Evolutionary conservation across 2,329 filamentous ascomycete species (phyloP).

Genomic region (Diaporthe sp.): DNA sequence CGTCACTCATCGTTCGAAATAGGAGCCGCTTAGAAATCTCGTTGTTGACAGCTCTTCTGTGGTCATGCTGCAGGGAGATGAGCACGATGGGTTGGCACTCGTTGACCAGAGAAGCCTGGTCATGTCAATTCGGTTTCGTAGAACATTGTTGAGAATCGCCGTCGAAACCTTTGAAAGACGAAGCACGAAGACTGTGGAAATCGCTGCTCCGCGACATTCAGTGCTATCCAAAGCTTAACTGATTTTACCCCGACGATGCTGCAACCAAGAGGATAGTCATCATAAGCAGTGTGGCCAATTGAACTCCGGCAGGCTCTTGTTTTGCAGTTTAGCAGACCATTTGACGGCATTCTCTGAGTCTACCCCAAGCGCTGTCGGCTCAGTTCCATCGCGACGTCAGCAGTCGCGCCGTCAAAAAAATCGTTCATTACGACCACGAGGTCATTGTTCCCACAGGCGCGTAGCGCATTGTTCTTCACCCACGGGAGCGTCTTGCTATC

Average conservation of each 20-base stretch:
- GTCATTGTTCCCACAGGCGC: conserved; percentile 49
- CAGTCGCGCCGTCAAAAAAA: conserved; percentile 61
- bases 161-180: no score
- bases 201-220: no score
- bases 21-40: no score
- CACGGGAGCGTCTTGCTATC: conserved; percentile 60
- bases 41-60: no score
- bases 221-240: not conserved
- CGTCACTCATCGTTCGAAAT: no score
- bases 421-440: conserved; percentile 61
- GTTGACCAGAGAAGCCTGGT: not conserved
- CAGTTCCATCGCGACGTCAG: conserved; percentile 55
- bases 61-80: not conserved
- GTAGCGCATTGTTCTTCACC: conserved; percentile 53
- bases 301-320: no score
- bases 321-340: not conserved
- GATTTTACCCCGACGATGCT: no score
- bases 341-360: not conserved
- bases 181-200: not conserved
- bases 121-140: not conserved
- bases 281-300: no score
- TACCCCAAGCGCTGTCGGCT: conserved; percentile 48
- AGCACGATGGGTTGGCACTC: not conserved
- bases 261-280: no score
- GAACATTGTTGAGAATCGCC: no score